Base-by-base conservation (phyloP, 768 basidiomycete species). In the Paxillus ammoniavirescens region DNA sequence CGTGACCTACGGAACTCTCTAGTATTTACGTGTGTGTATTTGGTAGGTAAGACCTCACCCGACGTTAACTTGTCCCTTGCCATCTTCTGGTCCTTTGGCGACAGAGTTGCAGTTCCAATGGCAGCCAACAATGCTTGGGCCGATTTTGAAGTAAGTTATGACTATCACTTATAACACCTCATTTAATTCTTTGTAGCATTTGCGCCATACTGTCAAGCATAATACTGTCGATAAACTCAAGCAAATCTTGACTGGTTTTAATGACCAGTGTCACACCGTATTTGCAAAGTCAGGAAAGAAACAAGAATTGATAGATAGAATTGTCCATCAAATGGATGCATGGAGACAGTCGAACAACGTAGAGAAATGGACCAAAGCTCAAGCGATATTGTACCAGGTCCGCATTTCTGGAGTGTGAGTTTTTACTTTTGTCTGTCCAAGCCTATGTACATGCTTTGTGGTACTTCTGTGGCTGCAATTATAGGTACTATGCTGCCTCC, bases 221-320 rank as follows among this genome's bases (percentile, higher is more conserved):
- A 88, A 92, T 72, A 93, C 90, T 7, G 92, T 93, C 58, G 91
- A 92, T 70, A 84, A 77, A 71, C 82, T 93, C 58, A 93, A 93
- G 70, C 86, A 87, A 65, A 89, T 93, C 61, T 75, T 93, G 53
- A 69, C 76, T 37, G 86, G 86, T 23, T 77, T 93, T 60, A 91
- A 91, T 73, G 88, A 89, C 36, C 86, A 91, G 67, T 91, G 90
- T 64, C 72, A 73, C 49, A 81, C 82, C 4, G 77, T 79, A 60
- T 74, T 91, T 28, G 75, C 81, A 50, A 91, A 89, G 70, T 78
- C 88, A 10, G 91, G 91, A 26, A 92, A 89, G 75, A 93, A 93
- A 66, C 87, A 91, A 61, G 92, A 93, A 33, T 80, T 93, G 44
- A 91, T 92, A 65, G 88, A 91, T 66, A 80, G 89, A 56, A 86